phyloP scores from a whole-genome alignment of 129 eudicot species.

The Scalesia atractyloides region DNA sequence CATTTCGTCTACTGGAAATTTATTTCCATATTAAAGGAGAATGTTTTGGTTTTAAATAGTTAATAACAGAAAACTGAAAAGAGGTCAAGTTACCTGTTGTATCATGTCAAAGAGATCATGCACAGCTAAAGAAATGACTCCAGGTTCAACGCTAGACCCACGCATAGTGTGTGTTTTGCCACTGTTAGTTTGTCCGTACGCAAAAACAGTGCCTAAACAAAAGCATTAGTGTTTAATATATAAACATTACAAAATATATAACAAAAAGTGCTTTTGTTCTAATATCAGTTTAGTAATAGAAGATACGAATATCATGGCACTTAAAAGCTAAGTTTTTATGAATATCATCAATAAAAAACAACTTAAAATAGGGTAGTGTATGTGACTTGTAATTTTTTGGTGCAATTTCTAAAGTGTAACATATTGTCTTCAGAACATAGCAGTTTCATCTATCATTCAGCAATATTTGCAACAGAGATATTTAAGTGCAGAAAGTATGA shows the following conservation, averaged over 20 bases:
- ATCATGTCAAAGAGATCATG: slow-evolving; percentile 72
- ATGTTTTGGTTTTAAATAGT: slow-evolving; percentile 6
- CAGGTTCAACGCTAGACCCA: slow-evolving; percentile 76
- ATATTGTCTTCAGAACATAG: slow-evolving; percentile 10
- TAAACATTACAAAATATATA: slow-evolving; percentile 6
- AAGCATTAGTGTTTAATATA: neutral
- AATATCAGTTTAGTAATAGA: neutral
- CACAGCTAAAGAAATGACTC: slow-evolving; percentile 92
- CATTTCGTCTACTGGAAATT: neutral
- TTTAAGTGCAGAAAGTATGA: neutral
- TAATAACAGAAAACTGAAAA: slow-evolving; percentile 6
- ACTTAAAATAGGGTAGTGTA: neutral
- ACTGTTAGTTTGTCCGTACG: slow-evolving; percentile 97
- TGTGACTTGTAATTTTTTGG: neutral
- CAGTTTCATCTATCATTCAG: slow-evolving; percentile 10
- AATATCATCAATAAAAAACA: neutral
- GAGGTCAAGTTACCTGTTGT: slow-evolving; percentile 57
- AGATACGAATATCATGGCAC: slow-evolving; percentile 1
- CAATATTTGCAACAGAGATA: slow-evolving; percentile 15
- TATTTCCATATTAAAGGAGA: slow-evolving; percentile 2
- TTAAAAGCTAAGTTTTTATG: slow-evolving; percentile 6
- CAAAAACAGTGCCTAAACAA: slow-evolving; percentile 91
- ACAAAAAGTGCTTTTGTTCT: neutral
- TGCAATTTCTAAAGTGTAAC: slow-evolving; percentile 8
- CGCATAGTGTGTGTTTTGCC: slow-evolving; percentile 99